These are phyloP conservation scores for Tetraselmis striata DNA, from an alignment of 139 green algal species.

Conservation along the genomic window DNA sequence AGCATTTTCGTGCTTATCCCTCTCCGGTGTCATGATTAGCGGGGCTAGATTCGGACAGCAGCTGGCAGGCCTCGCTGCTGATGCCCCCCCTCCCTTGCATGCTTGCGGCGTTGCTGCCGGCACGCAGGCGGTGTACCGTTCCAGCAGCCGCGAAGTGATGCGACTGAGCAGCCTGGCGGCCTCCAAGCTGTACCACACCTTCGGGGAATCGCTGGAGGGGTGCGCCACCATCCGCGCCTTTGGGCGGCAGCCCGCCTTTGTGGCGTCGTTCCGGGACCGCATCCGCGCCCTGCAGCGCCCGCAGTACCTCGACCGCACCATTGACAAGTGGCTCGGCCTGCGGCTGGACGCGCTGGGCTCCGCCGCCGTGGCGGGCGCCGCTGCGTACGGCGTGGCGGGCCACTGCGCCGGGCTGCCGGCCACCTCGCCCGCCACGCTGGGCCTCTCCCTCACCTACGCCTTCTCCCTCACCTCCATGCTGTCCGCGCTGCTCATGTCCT, in stretches of 20 bases:
- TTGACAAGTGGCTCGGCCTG: constrained; percentile 71
- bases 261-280: background rate
- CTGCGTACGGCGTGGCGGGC: background rate
- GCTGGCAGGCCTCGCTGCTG: no score
- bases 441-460: background rate
- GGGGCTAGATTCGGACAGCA: no score
- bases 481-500: background rate
- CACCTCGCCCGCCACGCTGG: background rate
- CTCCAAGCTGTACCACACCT: background rate
- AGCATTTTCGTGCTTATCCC: no score
- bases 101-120: no score
- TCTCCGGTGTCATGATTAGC: no score
- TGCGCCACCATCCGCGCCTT: background rate
- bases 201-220: background rate
- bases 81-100: no score
- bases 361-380: constrained; percentile 44
- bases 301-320: background rate
- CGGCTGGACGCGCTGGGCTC: constrained; percentile 86
- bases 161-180: background rate
- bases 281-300: background rate
- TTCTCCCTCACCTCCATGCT: background rate
- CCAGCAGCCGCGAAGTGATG: background rate
- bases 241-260: background rate
- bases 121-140: no score
- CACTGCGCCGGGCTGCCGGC: background rate